Conservation (phyloP, 129 eudicot genomes). For the Erigeron canadensis region DNA sequence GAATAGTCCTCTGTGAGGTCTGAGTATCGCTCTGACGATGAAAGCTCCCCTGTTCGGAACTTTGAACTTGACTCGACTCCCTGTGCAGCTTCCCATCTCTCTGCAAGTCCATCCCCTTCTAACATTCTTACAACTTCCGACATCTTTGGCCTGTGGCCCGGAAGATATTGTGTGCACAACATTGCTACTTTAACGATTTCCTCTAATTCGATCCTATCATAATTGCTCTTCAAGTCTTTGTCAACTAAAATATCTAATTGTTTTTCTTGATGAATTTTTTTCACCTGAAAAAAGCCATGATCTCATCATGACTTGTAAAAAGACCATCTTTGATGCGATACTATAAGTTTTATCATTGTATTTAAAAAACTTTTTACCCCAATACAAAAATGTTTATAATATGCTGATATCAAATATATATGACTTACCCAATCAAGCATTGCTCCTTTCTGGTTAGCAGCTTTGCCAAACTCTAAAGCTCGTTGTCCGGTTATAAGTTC, state of each 20-base stretch:
- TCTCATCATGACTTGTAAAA: not conserved
- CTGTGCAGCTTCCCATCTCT: conserved; percentile 86
- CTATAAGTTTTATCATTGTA: no score
- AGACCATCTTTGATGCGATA: no score
- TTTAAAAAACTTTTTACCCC: no score
- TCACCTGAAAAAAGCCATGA: conserved; percentile 51
- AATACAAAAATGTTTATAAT: no score
- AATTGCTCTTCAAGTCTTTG: conserved; percentile 32
- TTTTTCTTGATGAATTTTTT: conserved; percentile 72
- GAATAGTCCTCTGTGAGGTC: conserved; percentile 78
- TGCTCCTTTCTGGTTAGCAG: conserved; percentile 80
- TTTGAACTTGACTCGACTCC: conserved; percentile 53
- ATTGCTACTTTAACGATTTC: conserved; percentile 87
- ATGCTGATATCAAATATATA: not conserved
- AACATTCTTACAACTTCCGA: conserved; percentile 90
- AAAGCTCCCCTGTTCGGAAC: conserved; percentile 48
- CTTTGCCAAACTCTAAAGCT: conserved; percentile 80
- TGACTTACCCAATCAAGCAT: conserved; percentile 83
- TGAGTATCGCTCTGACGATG: conserved; percentile 72
- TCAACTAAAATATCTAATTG: conserved; percentile 65
- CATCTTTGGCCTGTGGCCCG: conserved; percentile 79
- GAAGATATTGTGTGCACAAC: conserved; percentile 79
- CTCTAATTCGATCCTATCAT: conserved; percentile 52
- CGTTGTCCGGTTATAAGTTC: conserved; percentile 78
- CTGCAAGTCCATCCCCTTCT: conserved; percentile 89